phyloP scores from a whole-genome alignment of 83 land plant species.

The Diphasiastrum complanatum region DNA sequence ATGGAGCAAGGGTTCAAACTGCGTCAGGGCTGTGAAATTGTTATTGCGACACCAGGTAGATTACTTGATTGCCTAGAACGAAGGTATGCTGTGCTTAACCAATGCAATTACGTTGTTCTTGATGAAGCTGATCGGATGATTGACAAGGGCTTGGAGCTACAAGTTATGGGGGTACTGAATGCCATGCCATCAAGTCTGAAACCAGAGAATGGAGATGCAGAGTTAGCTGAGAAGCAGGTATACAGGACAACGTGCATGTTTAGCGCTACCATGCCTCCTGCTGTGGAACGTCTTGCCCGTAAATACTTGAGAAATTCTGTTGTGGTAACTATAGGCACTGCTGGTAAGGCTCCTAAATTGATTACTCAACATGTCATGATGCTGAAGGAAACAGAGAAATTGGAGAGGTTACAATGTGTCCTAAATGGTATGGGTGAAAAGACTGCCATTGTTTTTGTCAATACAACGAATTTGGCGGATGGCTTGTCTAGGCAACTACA shows the following conservation, averaged over 20 bases:
- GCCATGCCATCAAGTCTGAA: slow-evolving; percentile 97
- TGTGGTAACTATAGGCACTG: slow-evolving; percentile 83
- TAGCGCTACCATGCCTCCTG: slow-evolving; percentile 96
- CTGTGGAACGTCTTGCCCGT: slow-evolving; percentile 82
- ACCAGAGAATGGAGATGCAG: slow-evolving; percentile 90
- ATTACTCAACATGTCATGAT: slow-evolving; percentile 82
- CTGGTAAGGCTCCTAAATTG: slow-evolving; percentile 82
- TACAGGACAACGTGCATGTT: slow-evolving; percentile 90
- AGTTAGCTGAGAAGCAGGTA: slow-evolving; percentile 73
- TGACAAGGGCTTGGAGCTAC: slow-evolving; percentile 80
- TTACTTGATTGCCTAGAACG: slow-evolving; percentile 61
- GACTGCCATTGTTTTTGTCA: slow-evolving; percentile 81
- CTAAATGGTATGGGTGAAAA: slow-evolving; percentile 75
- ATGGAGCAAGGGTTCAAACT: slow-evolving; percentile 68
- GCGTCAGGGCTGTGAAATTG: slow-evolving; percentile 77
- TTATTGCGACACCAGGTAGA: slow-evolving; percentile 70
- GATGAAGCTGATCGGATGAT: slow-evolving; percentile 83
- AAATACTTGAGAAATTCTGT: slow-evolving; percentile 88
- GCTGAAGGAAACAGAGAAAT: slow-evolving; percentile 78
- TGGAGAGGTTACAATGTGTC: slow-evolving; percentile 56
- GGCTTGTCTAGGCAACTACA: slow-evolving; percentile 57
- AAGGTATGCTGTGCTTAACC: slow-evolving; percentile 64
- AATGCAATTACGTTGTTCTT: slow-evolving; percentile 70
- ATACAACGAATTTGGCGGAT: slow-evolving; percentile 76
- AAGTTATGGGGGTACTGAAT: slow-evolving; percentile 86